phyloP scores from a whole-genome alignment of 2,329 filamentous ascomycete genomes.

The Rachicladosporium sp. region DNA sequence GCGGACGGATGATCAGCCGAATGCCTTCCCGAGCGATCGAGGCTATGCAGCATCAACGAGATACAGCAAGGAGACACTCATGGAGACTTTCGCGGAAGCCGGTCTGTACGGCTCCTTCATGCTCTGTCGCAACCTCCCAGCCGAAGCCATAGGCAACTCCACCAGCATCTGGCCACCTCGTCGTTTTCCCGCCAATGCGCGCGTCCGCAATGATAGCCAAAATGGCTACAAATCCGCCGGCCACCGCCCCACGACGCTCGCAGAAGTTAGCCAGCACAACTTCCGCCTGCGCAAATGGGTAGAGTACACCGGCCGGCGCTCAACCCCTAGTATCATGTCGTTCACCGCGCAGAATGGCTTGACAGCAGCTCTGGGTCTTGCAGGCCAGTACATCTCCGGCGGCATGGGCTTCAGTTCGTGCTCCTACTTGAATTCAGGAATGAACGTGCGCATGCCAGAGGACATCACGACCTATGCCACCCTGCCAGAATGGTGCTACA shows the following conservation, averaged over 20 bases:
- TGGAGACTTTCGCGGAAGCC: slow-evolving; percentile 29
- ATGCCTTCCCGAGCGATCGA: slow-evolving; percentile 11
- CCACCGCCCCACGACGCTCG: slow-evolving; percentile 39
- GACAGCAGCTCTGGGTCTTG: slow-evolving; percentile 18
- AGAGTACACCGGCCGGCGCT: slow-evolving; percentile 39
- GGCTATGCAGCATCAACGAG: slow-evolving; percentile 10
- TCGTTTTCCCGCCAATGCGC: slow-evolving; percentile 51
- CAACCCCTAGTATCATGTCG: slow-evolving; percentile 14
- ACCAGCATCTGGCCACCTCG: slow-evolving; percentile 60
- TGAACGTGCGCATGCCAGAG: slow-evolving; percentile 38
- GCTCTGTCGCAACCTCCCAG: slow-evolving; percentile 45
- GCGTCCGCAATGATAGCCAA: slow-evolving; percentile 40
- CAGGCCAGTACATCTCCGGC: slow-evolving; percentile 15
- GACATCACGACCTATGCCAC: slow-evolving; percentile 56
- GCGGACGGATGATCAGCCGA: slow-evolving; percentile 10
- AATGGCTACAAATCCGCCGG: slow-evolving; percentile 31
- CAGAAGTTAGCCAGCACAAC: slow-evolving; percentile 53
- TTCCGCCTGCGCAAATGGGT: slow-evolving; percentile 72
- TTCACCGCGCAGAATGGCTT: slow-evolving; percentile 15
- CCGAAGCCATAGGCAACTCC: slow-evolving; percentile 24
- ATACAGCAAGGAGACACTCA: slow-evolving; percentile 40
- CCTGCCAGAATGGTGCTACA: slow-evolving; percentile 62
- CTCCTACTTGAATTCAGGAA: slow-evolving; percentile 17
- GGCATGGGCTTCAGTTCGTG: slow-evolving; percentile 10
- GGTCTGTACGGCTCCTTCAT: slow-evolving; percentile 55